Conservation (phyloP, 2,329 filamentous ascomycete species). For the Colletotrichum agaves region DNA sequence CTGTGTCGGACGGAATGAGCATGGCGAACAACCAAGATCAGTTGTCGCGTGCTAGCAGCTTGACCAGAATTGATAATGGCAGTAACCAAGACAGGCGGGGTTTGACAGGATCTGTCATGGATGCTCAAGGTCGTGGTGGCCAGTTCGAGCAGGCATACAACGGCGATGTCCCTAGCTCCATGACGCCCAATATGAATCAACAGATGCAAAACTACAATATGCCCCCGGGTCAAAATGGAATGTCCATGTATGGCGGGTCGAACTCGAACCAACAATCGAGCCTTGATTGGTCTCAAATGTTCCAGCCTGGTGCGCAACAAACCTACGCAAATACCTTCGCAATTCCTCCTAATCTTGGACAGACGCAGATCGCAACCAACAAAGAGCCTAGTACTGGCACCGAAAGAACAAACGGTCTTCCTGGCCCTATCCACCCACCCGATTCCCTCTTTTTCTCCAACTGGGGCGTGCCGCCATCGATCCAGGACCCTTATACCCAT, state of each 20-base stretch:
- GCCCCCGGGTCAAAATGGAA: constrained; percentile 70
- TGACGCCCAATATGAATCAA: constrained; percentile 70
- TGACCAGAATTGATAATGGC: constrained; percentile 67
- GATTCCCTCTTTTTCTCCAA: constrained; percentile 61
- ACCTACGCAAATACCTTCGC: constrained; percentile 70
- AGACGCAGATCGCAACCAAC: constrained; percentile 77
- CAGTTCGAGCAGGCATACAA: constrained; percentile 66
- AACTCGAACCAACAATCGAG: constrained; percentile 70
- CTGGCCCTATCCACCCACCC: constrained; percentile 50
- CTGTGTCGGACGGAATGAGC: constrained; percentile 67
- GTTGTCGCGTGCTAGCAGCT: constrained; percentile 69
- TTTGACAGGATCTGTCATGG: constrained; percentile 65
- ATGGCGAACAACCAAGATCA: constrained; percentile 71
- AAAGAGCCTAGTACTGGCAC: constrained; percentile 68
- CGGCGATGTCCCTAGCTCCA: constrained; percentile 67
- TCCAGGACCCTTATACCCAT: constrained; percentile 62
- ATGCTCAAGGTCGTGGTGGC: constrained; percentile 53
- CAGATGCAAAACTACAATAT: constrained; percentile 73
- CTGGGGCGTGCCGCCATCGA: constrained; percentile 59
- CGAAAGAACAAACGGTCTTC: constrained; percentile 59
- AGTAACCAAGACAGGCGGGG: constrained; percentile 67
- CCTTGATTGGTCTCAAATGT: constrained; percentile 83
- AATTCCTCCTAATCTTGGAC: constrained; percentile 71
- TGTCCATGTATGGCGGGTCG: constrained; percentile 71
- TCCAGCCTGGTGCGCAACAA: constrained; percentile 77